phyloP scores from a whole-genome alignment of 345 rosid species.

The Eucalyptus guilfoylei region DNA sequence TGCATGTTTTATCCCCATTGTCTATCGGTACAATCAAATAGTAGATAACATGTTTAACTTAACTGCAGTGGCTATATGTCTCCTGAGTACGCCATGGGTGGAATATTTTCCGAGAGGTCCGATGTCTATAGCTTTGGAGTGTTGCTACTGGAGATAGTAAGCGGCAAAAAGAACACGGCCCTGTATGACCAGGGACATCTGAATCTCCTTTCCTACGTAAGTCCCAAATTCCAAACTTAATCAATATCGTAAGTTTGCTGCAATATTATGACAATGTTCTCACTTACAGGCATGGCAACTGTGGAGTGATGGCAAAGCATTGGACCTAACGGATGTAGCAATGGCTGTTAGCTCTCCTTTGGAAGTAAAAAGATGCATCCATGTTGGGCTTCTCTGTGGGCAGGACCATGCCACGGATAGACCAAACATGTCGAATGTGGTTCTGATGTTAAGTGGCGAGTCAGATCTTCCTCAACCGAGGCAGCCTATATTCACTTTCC shows the following conservation, averaged over 20 bases:
- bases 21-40: too few species aligned
- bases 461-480: not conserved
- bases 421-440: constrained; percentile 5
- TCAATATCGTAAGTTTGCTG: not conserved
- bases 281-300: not conserved
- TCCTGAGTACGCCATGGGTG: not conserved
- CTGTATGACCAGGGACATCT: not conserved
- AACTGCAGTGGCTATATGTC: not conserved
- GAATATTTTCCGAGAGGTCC: not conserved
- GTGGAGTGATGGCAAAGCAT: not conserved
- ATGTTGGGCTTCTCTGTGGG: constrained; percentile 11
- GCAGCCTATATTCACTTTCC: too few species aligned
- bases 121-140: constrained; percentile 8
- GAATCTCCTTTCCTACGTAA: not conserved
- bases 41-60: too few species aligned
- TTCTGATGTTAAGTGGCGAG: not conserved
- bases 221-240: not conserved
- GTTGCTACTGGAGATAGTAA: constrained; percentile 4
- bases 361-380: constrained; percentile 1
- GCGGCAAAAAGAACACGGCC: not conserved
- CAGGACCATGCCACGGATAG: constrained; percentile 6
- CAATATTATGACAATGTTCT: not conserved
- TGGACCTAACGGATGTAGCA: not conserved
- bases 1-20: not conserved
- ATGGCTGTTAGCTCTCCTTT: not conserved